Evolutionary conservation across 73 alveolate species (phyloP).

Genomic region (Paramecium pentaurelia): DNA sequence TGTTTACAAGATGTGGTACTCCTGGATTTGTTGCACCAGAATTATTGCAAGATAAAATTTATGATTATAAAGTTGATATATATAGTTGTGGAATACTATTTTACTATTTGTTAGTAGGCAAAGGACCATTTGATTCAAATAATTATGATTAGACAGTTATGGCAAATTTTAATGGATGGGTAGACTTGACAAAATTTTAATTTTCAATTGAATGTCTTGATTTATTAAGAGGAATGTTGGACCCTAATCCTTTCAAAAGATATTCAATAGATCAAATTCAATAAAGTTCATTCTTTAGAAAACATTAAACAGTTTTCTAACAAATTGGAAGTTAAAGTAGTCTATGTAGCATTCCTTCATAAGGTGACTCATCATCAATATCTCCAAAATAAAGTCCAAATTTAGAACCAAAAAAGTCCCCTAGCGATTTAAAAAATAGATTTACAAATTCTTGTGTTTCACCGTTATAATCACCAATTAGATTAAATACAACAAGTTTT

Average conservation of each 20-base stretch:
- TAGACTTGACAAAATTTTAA: neutral
- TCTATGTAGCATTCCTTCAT: neutral
- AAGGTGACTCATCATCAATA: neutral
- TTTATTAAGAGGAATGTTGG: slow-evolving; percentile 11
- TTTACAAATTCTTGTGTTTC: neutral
- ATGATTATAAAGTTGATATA: slow-evolving; percentile 70
- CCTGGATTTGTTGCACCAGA: slow-evolving; percentile 79
- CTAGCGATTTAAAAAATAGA: neutral
- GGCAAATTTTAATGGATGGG: slow-evolving; percentile 10
- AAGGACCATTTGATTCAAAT: slow-evolving; percentile 59
- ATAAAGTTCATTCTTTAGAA: neutral
- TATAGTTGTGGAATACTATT: slow-evolving; percentile 72
- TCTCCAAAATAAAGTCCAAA: neutral
- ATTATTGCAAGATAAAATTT: slow-evolving; percentile 63
- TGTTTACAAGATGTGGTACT: slow-evolving; percentile 73
- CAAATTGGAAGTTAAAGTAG: neutral
- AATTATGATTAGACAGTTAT: slow-evolving; percentile 53
- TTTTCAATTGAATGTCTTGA: slow-evolving; percentile 21
- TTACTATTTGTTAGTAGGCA: slow-evolving; percentile 66
- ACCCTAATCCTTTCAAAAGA: slow-evolving; percentile 38
- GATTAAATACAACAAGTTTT: neutral
- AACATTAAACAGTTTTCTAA: neutral
- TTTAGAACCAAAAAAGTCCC: neutral
- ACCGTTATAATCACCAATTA: neutral
- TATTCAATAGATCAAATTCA: neutral